These are phyloP conservation scores for Neurospora africana DNA, from an alignment of 495 filamentous ascomycete species.

Conservation along the genomic window DNA sequence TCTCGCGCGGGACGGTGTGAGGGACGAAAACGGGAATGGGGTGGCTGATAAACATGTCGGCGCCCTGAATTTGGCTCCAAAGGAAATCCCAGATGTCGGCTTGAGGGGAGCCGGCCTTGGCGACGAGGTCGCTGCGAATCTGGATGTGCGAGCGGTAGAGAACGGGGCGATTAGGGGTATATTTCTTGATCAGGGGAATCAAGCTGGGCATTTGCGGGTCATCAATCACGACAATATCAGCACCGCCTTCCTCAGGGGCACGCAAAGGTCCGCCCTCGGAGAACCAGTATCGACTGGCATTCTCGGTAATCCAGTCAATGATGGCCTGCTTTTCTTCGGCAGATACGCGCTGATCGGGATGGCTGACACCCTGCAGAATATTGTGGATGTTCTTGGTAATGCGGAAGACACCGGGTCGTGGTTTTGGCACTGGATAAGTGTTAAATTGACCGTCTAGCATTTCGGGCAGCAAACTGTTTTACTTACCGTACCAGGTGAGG, in stretches of 20 bases:
- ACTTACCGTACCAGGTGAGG: slow-evolving; percentile 60
- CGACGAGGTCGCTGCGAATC: slow-evolving; percentile 64
- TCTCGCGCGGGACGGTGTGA: slow-evolving; percentile 49
- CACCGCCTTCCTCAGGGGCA: slow-evolving; percentile 59
- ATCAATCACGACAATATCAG: slow-evolving; percentile 71
- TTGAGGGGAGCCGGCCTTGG: slow-evolving; percentile 52
- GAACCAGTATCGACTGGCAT: slow-evolving; percentile 71
- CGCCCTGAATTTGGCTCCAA: slow-evolving; percentile 58
- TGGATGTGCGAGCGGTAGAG: slow-evolving; percentile 81
- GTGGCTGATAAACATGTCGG: slow-evolving; percentile 78
- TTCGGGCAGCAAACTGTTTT: neutral
- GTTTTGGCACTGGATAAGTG: slow-evolving; percentile 57
- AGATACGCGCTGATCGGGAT: slow-evolving; percentile 50
- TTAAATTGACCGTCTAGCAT: slow-evolving; percentile 33
- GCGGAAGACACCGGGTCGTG: slow-evolving; percentile 72
- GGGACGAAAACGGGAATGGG: slow-evolving; percentile 74
- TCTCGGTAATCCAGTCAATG: slow-evolving; percentile 65
- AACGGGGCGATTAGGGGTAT: slow-evolving; percentile 64
- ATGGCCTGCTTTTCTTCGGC: slow-evolving; percentile 49
- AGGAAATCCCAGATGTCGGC: slow-evolving; percentile 68
- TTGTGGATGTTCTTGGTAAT: slow-evolving; percentile 91
- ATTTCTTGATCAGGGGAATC: slow-evolving; percentile 63
- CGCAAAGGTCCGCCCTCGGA: slow-evolving; percentile 55
- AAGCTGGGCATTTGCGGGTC: slow-evolving; percentile 84
- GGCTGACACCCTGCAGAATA: slow-evolving; percentile 74